phyloP scores from a whole-genome alignment of 495 filamentous ascomycete genomes.

The Aspergillus ostianus region DNA sequence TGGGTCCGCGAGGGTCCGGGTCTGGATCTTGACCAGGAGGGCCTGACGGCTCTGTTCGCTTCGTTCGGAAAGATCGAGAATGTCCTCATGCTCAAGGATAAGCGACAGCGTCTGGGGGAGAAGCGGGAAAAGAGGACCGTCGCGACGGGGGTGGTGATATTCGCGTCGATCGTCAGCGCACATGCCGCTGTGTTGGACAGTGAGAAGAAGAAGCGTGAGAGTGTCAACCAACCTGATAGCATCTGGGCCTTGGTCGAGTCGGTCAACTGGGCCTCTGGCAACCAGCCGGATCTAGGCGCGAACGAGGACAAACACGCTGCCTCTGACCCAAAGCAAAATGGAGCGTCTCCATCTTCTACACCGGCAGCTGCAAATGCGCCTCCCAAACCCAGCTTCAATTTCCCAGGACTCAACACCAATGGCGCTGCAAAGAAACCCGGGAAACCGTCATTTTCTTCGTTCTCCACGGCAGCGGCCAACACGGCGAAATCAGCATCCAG shows the following conservation, averaged over 20 bases:
- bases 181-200: conserved; percentile 59
- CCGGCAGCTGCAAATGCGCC: conserved; percentile 12
- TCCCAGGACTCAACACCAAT: conserved; percentile 32
- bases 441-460: conserved; percentile 52
- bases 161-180: conserved; percentile 57
- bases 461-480: conserved; percentile 32
- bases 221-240: conserved; percentile 20
- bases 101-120: conserved; percentile 49
- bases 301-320: conserved; percentile 11
- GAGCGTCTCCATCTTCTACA: not conserved
- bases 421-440: conserved; percentile 28
- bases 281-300: conserved; percentile 44
- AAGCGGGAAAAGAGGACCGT: conserved; percentile 53
- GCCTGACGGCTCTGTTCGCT: conserved; percentile 44
- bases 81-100: conserved; percentile 53
- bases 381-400: conserved; percentile 35
- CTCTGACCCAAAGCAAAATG: conserved; percentile 9
- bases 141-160: conserved; percentile 56
- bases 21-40: conserved; percentile 42
- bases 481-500: conserved; percentile 30
- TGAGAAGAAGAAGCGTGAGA: conserved; percentile 37
- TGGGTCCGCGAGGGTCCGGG: conserved; percentile 52
- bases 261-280: conserved; percentile 56
- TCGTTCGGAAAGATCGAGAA: conserved; percentile 58
- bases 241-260: conserved; percentile 51